A percentile compares a stretch with the other conserved stretches of the same genome.
phyloP scores from a whole-genome alignment of 495 filamentous ascomycete species.

The Penicillium canescens region DNA sequence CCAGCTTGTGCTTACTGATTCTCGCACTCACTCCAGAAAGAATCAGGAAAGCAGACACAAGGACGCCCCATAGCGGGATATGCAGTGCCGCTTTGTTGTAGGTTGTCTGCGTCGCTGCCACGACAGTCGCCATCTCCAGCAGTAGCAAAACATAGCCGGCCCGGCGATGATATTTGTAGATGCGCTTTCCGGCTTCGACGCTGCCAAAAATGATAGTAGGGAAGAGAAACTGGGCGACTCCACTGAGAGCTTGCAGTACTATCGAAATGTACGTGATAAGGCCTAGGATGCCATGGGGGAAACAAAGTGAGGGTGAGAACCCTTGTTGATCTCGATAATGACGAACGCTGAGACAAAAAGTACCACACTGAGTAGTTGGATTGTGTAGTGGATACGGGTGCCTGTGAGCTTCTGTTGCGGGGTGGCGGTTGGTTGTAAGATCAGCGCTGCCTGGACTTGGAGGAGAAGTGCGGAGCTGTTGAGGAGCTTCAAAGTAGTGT shows the following conservation, averaged over 20 bases:
- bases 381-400: constrained; percentile 63
- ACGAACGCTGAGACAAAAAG: constrained; percentile 65
- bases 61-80: constrained; percentile 72
- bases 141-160: constrained; percentile 74
- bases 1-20: constrained; percentile 82
- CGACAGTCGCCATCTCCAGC: constrained; percentile 70
- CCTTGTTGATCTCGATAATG: constrained; percentile 84
- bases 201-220: constrained; percentile 70
- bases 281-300: constrained; percentile 80
- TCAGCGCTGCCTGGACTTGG: constrained; percentile 74
- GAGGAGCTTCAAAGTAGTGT: constrained; percentile 54
- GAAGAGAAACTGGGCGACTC: constrained; percentile 74
- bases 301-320: constrained; percentile 67
- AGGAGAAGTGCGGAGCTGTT: constrained; percentile 74
- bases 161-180: constrained; percentile 88
- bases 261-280: constrained; percentile 72
- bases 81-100: constrained; percentile 61
- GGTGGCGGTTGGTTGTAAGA: constrained; percentile 86
- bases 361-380: constrained; percentile 65
- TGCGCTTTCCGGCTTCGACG: constrained; percentile 70
- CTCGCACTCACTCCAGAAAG: constrained; percentile 71
- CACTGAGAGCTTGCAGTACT: constrained; percentile 70
- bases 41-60: constrained; percentile 59
- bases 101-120: constrained; percentile 71
- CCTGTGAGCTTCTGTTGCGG: constrained; percentile 70